Conservation (phyloP, 169 alveolate species). For the Plasmodium sp. region DNA sequence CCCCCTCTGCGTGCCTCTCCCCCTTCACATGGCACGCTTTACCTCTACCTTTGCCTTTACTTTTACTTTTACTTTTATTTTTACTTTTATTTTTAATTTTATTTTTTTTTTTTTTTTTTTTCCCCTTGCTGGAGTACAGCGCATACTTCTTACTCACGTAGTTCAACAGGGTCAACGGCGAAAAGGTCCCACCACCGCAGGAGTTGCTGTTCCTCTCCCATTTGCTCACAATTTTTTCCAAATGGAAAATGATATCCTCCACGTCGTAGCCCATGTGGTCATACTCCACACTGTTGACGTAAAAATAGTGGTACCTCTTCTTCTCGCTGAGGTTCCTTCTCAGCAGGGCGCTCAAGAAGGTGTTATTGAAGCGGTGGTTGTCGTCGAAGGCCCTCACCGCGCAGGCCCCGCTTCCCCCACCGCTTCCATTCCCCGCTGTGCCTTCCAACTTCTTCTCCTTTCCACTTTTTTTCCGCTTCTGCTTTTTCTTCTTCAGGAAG, state of each 20-base stretch:
- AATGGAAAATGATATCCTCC: conserved; percentile 6
- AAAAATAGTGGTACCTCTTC: conserved; percentile 37
- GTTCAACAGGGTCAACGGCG: conserved; percentile 1
- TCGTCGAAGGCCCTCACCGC: conserved; percentile 24
- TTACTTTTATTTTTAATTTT: neutral
- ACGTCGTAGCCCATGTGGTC: conserved; percentile 30
- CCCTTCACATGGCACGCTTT: neutral
- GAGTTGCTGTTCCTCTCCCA: conserved; percentile 12
- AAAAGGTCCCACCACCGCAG: neutral
- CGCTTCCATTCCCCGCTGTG: neutral
- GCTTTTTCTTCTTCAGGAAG: conserved; percentile 10
- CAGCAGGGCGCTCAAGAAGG: neutral
- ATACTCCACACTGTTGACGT: conserved; percentile 19
- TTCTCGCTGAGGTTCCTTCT: conserved; percentile 3
- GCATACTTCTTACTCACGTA: conserved; percentile 40
- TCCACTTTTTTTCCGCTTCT: neutral
- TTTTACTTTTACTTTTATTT: no score
- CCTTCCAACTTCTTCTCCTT: neutral
- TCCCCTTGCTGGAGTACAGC: conserved; percentile 9
- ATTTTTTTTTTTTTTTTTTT: conserved; percentile 11
- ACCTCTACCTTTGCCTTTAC: neutral
- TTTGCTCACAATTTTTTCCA: conserved; percentile 12
- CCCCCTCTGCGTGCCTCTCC: neutral
- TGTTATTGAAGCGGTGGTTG: neutral
- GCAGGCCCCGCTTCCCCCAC: neutral